Conservation (phyloP, 1,139 yeast species). For the Geotrichum klebahnii region DNA sequence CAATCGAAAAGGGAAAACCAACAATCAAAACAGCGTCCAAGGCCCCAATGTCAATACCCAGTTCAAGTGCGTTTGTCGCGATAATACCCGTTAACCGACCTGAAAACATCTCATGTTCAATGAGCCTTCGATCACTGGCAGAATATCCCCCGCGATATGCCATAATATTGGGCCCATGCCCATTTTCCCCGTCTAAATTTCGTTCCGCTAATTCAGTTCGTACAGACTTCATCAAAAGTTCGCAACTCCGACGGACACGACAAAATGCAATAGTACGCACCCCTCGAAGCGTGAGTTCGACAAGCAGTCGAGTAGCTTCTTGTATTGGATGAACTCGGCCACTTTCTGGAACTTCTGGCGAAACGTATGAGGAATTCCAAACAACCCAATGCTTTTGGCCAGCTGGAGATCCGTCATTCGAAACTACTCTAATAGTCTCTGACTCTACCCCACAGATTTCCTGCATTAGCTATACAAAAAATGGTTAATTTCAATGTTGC, state of each 20-base stretch:
- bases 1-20: slow-evolving; percentile 84
- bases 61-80: slow-evolving; percentile 91
- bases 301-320: slow-evolving; percentile 71
- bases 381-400: slow-evolving; percentile 70
- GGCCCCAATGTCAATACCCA: slow-evolving; percentile 92
- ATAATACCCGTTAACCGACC: slow-evolving; percentile 81
- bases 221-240: slow-evolving; percentile 77
- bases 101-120: slow-evolving; percentile 84
- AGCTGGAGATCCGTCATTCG: slow-evolving; percentile 82
- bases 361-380: slow-evolving; percentile 78
- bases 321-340: slow-evolving; percentile 69
- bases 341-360: slow-evolving; percentile 44
- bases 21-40: slow-evolving; percentile 86
- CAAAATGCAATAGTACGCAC: slow-evolving; percentile 89
- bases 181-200: slow-evolving; percentile 25
- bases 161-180: slow-evolving; percentile 60
- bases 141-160: slow-evolving; percentile 95
- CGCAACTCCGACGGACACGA: slow-evolving; percentile 80
- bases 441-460: slow-evolving; percentile 61
- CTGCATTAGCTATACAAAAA: slow-evolving; percentile 54
- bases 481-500: background rate
- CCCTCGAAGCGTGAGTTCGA: slow-evolving; percentile 57
- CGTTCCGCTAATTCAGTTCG: slow-evolving; percentile 47
- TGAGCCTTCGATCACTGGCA: slow-evolving; percentile 73
- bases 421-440: slow-evolving; percentile 48